Conservation (phyloP, 148 eudicot genomes). For the Persicaria tinctoria region DNA sequence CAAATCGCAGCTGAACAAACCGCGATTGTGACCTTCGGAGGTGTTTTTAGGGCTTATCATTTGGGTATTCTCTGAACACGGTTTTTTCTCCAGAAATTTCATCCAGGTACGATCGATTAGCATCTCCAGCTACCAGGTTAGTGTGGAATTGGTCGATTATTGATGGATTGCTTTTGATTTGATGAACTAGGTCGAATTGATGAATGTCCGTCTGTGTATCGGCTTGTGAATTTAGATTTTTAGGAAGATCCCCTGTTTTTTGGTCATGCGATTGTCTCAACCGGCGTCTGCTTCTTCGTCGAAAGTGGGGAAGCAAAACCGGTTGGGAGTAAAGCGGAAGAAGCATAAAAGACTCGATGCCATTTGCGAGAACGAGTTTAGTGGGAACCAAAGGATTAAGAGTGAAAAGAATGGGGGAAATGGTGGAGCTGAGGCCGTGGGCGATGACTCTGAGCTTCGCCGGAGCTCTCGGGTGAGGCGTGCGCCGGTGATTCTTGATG, state of each 20-base stretch:
- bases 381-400: constrained; percentile 26
- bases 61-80: neutral
- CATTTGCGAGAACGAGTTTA: constrained; percentile 59
- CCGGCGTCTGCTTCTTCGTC: constrained; percentile 26
- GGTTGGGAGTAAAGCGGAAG: constrained; percentile 43
- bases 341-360: constrained; percentile 85
- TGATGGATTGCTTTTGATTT: neutral
- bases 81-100: constrained; percentile 1
- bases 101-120: constrained; percentile 15
- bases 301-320: constrained; percentile 31
- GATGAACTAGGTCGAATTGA: constrained; percentile 5
- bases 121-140: constrained; percentile 18
- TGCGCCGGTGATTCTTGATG: constrained; percentile 67
- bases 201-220: constrained; percentile 12
- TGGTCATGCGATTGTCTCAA: constrained; percentile 64
- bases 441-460: constrained; percentile 50
- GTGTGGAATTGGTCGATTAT: constrained; percentile 4
- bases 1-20: neutral
- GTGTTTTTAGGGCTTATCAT: constrained; percentile 37
- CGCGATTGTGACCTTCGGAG: neutral
- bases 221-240: constrained; percentile 7
- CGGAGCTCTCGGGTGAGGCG: constrained; percentile 62
- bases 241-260: constrained; percentile 27
- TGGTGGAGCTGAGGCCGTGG: constrained; percentile 22
- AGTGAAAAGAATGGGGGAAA: constrained; percentile 28